A percentile compares a stretch with the other conserved stretches of the same genome.
Evolutionary conservation across 495 filamentous ascomycete genomes (phyloP).

Genomic region (Penicillium cataractarum): DNA sequence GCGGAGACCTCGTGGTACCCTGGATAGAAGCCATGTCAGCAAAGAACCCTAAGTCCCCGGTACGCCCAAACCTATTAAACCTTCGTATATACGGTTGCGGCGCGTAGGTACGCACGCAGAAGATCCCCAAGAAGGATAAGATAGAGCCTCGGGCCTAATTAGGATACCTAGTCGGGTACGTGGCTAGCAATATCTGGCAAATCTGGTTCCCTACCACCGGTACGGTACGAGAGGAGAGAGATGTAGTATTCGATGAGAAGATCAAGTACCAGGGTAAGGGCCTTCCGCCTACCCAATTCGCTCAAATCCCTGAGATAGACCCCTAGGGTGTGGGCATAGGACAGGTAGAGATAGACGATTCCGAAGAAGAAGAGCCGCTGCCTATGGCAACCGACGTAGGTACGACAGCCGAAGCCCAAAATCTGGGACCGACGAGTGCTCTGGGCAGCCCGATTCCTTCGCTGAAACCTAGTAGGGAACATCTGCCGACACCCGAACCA

Average conservation of each 20-base stretch:
- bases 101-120: not conserved
- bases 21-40: not conserved
- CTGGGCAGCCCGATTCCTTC: too few species aligned
- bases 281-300: not conserved
- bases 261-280: not conserved
- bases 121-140: conserved; percentile 6
- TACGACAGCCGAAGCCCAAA: too few species aligned
- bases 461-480: too few species aligned
- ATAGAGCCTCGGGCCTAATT: conserved; percentile 9
- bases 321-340: not conserved
- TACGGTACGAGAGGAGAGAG: conserved; percentile 2
- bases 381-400: too few species aligned
- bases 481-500: not conserved
- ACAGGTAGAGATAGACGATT: not conserved
- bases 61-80: conserved; percentile 11
- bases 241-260: conserved; percentile 10
- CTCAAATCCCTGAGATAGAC: not conserved
- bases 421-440: too few species aligned
- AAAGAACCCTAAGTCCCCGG: not conserved
- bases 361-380: not conserved
- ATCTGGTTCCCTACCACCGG: conserved; percentile 7
- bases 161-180: conserved; percentile 12
- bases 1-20: conserved; percentile 5
- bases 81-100: conserved; percentile 9
- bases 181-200: conserved; percentile 13